Percentiles rank a stretch among this genome's conserved stretches.
Evolutionary conservation across 371 early-diverging fungal genomes (phyloP).

Genomic region (Circinella minor): DNA sequence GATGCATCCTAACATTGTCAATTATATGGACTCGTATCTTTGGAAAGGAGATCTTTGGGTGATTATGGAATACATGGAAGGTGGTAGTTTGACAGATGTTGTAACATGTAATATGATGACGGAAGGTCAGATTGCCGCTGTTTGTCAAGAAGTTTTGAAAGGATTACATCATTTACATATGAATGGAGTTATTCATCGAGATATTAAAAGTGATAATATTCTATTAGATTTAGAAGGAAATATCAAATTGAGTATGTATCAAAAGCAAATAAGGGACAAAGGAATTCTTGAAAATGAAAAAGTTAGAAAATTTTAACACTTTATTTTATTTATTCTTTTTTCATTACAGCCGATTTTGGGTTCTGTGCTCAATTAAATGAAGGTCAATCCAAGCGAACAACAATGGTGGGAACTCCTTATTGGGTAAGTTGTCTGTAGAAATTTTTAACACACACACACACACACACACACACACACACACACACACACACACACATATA

Average conservation of each 20-base stretch:
- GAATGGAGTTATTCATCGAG: slow-evolving; percentile 90
- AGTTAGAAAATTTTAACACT: no score
- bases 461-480: no score
- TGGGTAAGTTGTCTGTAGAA: slow-evolving; percentile 51
- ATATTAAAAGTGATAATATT: slow-evolving; percentile 96
- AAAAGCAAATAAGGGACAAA: background rate
- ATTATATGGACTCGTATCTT: slow-evolving; percentile 84
- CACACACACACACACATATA: no score
- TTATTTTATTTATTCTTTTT: background rate
- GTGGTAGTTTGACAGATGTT: slow-evolving; percentile 85
- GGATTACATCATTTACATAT: slow-evolving; percentile 76
- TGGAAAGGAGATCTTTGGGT: slow-evolving; percentile 80
- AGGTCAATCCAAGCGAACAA: slow-evolving; percentile 69
- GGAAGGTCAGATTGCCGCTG: slow-evolving; percentile 86
- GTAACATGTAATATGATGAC: slow-evolving; percentile 86
- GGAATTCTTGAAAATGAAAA: no score
- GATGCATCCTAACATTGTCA: slow-evolving; percentile 85
- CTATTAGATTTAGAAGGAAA: slow-evolving; percentile 80
- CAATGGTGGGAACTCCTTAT: slow-evolving; percentile 88
- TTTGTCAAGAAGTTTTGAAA: slow-evolving; percentile 71
- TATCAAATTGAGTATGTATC: slow-evolving; percentile 75
- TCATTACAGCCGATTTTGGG: slow-evolving; percentile 81
- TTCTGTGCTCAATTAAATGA: slow-evolving; percentile 86
- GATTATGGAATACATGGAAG: slow-evolving; percentile 94
- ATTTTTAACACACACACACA: no score